phyloP scores from a whole-genome alignment of 768 basidiomycete genomes.

The Cystobasidium tubakii region DNA sequence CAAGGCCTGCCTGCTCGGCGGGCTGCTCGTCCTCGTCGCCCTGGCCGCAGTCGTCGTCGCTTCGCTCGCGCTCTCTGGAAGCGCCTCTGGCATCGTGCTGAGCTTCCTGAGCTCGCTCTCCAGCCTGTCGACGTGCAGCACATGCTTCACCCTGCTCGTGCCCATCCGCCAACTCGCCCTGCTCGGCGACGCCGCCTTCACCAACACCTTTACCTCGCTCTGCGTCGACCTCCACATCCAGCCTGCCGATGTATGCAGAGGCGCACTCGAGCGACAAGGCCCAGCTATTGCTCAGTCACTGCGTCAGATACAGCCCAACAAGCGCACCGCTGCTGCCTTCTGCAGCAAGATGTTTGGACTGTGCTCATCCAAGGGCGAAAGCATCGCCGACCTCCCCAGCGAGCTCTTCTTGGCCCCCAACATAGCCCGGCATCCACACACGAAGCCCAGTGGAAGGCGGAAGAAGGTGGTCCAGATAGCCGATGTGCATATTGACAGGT shows the following conservation, averaged over 20 bases:
- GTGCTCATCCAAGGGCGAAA: constrained; percentile 54
- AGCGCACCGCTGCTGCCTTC: constrained; percentile 56
- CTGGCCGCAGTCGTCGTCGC: not conserved
- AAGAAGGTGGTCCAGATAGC: constrained; percentile 61
- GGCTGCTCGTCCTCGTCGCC: not conserved
- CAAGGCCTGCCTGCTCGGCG: not conserved
- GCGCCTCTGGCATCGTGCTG: constrained; percentile 5
- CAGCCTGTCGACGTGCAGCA: constrained; percentile 51
- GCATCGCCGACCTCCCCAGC: constrained; percentile 47
- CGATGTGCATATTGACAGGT: constrained; percentile 61
- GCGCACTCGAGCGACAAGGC: constrained; percentile 55
- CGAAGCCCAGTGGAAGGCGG: constrained; percentile 45
- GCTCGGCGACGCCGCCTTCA: constrained; percentile 56
- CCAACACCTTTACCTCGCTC: constrained; percentile 52
- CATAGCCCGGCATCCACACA: constrained; percentile 40
- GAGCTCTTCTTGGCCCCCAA: constrained; percentile 51
- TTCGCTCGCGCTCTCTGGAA: not conserved
- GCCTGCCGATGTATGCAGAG: constrained; percentile 60
- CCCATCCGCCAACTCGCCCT: constrained; percentile 55
- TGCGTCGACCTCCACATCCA: constrained; percentile 56
- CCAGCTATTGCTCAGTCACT: constrained; percentile 60
- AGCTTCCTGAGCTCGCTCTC: not conserved
- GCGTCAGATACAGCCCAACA: constrained; percentile 54
- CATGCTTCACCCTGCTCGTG: constrained; percentile 56
- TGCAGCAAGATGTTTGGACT: constrained; percentile 59